phyloP scores from a whole-genome alignment of 352 stramenopile species.

The Thalassiosira gravida region DNA sequence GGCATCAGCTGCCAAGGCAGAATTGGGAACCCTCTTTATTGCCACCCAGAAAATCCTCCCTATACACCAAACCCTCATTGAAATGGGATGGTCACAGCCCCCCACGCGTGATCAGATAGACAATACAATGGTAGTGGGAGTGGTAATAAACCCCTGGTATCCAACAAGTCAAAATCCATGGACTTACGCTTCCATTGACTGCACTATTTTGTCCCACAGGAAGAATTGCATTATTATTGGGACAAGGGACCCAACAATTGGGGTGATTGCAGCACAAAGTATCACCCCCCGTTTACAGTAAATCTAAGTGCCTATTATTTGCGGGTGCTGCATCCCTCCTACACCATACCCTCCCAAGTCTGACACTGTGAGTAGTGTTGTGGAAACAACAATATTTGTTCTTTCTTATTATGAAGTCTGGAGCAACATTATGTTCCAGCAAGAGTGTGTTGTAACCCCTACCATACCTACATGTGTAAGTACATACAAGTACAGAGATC shows the following conservation, averaged over 20 bases:
- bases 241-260: neutral
- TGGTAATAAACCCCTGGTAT: neutral
- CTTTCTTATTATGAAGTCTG: too few relatives aligned
- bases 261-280: neutral
- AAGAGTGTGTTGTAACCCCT: neutral
- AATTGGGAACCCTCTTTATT: conserved; percentile 34
- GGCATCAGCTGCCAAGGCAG: conserved; percentile 9
- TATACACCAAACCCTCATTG: conserved; percentile 22
- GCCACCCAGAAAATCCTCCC: conserved; percentile 26
- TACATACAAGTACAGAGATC: neutral
- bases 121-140: neutral
- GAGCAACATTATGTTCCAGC: too few relatives aligned
- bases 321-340: neutral
- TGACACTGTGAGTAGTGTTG: too few relatives aligned
- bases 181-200: neutral
- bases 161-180: neutral
- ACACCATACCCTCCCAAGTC: too few relatives aligned
- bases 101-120: neutral
- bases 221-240: neutral
- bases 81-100: conserved; percentile 44
- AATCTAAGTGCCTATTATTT: neutral
- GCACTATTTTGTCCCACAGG: neutral
- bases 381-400: too few relatives aligned
- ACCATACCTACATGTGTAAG: neutral
- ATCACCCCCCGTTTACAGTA: neutral